Percentiles rank a stretch among this genome's conserved stretches.
phyloP scores from a whole-genome alignment of 1,284 basidiomycete genomes.

The Marasmius tenuissimus region DNA sequence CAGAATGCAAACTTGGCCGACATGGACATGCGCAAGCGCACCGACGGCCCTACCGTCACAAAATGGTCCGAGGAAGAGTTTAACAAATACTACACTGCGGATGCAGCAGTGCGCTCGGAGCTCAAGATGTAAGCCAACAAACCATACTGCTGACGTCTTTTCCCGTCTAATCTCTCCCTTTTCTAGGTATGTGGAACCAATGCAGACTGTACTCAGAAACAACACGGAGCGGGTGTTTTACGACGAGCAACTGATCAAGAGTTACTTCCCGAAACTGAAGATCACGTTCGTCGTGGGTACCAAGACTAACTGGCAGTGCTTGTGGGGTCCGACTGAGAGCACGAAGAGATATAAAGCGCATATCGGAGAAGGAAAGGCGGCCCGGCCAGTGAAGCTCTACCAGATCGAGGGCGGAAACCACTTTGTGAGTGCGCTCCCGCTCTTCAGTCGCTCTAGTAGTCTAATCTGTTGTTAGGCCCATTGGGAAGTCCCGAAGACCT shows the following conservation, averaged over 20 bases:
- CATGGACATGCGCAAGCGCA: neutral
- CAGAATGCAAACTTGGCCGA: neutral
- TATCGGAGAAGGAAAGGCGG: neutral
- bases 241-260: neutral
- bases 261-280: slow-evolving; percentile 7
- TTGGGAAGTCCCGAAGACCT: neutral
- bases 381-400: neutral
- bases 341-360: neutral
- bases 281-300: slow-evolving; percentile 2
- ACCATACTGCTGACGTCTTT: too few species aligned
- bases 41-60: neutral
- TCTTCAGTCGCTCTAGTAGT: neutral
- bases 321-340: slow-evolving; percentile 7
- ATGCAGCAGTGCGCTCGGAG: slow-evolving; percentile 1
- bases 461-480: neutral
- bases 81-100: neutral
- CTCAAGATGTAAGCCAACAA: neutral
- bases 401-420: slow-evolving; percentile 9
- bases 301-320: slow-evolving; percentile 1
- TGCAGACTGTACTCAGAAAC: slow-evolving; percentile 5
- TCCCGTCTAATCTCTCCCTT: neutral
- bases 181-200: neutral
- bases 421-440: neutral
- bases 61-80: slow-evolving; percentile 1
- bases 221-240: slow-evolving; percentile 4